These are phyloP conservation scores for Pelagomonas calceolata DNA, from an alignment of 108 stramenopile species.

Conservation along the genomic window DNA sequence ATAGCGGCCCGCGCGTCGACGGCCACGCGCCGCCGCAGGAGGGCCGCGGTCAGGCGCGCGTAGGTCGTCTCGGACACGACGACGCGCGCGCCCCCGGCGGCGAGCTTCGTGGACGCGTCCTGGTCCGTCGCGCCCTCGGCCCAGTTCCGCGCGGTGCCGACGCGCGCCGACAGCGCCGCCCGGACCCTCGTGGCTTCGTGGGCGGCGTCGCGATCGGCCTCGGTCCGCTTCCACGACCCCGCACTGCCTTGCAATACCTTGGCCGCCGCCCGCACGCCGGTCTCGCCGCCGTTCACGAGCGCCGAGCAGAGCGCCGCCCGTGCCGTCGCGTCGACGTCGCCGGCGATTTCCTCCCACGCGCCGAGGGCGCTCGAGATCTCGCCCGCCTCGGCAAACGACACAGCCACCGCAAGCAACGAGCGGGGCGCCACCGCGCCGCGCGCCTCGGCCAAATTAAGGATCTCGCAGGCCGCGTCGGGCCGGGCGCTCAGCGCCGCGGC, in stretches of 20 bases:
- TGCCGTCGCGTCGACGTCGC: not conserved
- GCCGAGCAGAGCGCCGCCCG: not conserved
- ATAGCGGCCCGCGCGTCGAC: not conserved
- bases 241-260: not conserved
- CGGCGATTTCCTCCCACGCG: not conserved
- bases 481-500: not conserved
- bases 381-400: not conserved
- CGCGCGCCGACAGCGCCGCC: not conserved
- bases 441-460: not conserved
- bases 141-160: conserved; percentile 1
- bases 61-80: not conserved
- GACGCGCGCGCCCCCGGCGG: not conserved
- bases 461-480: not conserved
- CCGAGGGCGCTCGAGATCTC: not conserved
- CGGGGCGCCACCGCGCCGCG: not conserved
- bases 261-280: not conserved
- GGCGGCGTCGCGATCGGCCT: too few species aligned
- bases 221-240: too few species aligned
- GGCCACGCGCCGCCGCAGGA: not conserved
- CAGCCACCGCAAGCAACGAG: not conserved
- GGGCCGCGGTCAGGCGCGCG: not conserved
- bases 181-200: not conserved
- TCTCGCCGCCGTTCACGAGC: not conserved
- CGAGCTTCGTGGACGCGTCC: not conserved
- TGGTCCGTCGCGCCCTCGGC: not conserved